A percentile compares a stretch with the other conserved stretches of the same genome.
phyloP scores from a whole-genome alignment of 805 yeast genomes.

The Teunomyces barrocoloradensis region DNA sequence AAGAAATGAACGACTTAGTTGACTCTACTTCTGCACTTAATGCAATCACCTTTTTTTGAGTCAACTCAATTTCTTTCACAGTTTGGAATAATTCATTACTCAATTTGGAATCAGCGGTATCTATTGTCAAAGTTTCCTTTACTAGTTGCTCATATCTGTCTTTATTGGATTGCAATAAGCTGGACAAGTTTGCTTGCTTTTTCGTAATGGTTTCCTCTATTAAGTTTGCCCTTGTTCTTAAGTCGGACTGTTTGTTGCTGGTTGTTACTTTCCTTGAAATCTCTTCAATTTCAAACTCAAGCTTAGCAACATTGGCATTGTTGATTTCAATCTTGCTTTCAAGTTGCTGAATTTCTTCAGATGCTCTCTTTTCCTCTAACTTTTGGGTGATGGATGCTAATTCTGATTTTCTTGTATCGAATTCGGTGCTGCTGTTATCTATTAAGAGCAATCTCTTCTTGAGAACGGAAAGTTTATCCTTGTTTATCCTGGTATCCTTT shows the following conservation, averaged over 20 bases:
- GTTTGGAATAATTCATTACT: conserved; percentile 1
- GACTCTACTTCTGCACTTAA: conserved; percentile 6
- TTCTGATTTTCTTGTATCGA: conserved; percentile 44
- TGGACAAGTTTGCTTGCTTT: conserved; percentile 26
- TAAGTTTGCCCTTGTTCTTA: conserved; percentile 51
- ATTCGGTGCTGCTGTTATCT: conserved; percentile 42
- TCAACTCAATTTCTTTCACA: conserved; percentile 2
- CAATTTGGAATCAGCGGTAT: conserved; percentile 12
- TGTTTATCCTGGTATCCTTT: conserved; percentile 38
- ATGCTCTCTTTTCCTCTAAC: conserved; percentile 20
- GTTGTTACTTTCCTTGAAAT: conserved; percentile 48
- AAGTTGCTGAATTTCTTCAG: conserved; percentile 25
- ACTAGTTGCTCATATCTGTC: conserved; percentile 17
- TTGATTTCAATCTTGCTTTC: conserved; percentile 34
- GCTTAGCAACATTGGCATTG: conserved; percentile 30
- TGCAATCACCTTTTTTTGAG: conserved; percentile 2
- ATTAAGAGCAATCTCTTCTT: conserved; percentile 37
- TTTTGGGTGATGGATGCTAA: conserved; percentile 39
- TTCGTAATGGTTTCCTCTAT: conserved; percentile 37
- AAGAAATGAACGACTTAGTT: conserved; percentile 2
- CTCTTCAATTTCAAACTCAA: conserved; percentile 47
- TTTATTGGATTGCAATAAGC: conserved; percentile 22
- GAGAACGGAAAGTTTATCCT: conserved; percentile 34
- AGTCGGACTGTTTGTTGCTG: conserved; percentile 57
- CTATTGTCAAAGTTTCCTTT: conserved; percentile 13